A percentile compares a stretch with the other conserved stretches of the same genome.
phyloP scores from a whole-genome alignment of 345 rosid species.

The Lumnitzera racemosa region DNA sequence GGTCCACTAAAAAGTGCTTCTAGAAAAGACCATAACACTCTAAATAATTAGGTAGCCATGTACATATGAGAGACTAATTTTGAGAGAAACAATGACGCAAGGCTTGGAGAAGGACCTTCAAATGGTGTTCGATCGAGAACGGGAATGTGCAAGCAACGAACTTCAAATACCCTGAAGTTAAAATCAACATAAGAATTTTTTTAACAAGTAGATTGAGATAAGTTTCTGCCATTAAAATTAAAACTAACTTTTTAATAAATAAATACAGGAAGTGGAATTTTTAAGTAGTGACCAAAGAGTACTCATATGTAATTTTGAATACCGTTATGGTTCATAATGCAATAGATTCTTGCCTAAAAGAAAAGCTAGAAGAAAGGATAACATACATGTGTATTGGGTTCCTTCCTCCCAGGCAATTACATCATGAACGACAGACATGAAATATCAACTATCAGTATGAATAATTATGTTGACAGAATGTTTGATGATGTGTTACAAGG shows the following conservation, averaged over 20 bases:
- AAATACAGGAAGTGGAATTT: too few species aligned
- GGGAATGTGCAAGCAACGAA: conserved; percentile 83
- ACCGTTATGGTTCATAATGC: too few species aligned
- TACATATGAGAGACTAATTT: not conserved
- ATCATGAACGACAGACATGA: not conserved
- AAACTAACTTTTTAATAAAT: not conserved
- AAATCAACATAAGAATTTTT: conserved; percentile 2
- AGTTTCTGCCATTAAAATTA: not conserved
- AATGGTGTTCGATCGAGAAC: conserved; percentile 64
- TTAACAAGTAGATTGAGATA: not conserved
- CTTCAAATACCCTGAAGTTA: conserved; percentile 68
- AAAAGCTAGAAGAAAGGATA: not conserved
- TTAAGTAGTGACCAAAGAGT: not conserved
- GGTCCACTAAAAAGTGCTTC: too few species aligned
- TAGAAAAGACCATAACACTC: too few species aligned
- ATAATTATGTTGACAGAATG: too few species aligned
- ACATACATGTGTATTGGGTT: too few species aligned
- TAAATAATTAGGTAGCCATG: not conserved
- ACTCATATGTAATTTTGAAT: too few species aligned
- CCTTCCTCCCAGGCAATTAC: too few species aligned
- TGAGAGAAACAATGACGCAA: not conserved
- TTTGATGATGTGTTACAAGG: too few species aligned
- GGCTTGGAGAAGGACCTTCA: conserved; percentile 33
- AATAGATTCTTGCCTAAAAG: not conserved
- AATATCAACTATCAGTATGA: too few species aligned